phyloP scores from a whole-genome alignment of 2,329 filamentous ascomycete species.

The Xylaria sp. region DNA sequence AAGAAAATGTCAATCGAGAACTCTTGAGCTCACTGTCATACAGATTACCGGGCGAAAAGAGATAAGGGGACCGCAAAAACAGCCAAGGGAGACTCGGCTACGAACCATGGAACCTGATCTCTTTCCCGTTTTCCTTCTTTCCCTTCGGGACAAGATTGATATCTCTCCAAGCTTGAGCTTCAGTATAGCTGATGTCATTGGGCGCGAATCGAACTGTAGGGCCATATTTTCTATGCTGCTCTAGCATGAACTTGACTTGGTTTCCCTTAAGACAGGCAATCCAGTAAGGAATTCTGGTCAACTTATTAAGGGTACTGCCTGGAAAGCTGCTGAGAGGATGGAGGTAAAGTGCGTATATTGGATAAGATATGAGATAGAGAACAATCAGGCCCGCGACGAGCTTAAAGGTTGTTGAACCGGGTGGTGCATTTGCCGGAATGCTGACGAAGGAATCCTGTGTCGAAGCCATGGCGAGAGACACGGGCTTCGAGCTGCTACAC shows the following conservation, averaged over 20 bases:
- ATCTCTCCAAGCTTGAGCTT: conserved; percentile 37
- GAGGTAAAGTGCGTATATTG: conserved; percentile 41
- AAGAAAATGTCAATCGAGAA: background rate
- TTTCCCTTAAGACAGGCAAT: conserved; percentile 37
- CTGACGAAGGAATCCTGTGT: conserved; percentile 18
- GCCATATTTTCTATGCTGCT: conserved; percentile 39
- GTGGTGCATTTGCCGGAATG: conserved; percentile 8
- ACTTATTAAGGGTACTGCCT: conserved; percentile 35
- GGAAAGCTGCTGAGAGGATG: conserved; percentile 44
- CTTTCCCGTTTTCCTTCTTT: conserved; percentile 32
- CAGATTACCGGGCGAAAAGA: too few species aligned
- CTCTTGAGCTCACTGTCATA: background rate
- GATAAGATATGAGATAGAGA: conserved; percentile 31
- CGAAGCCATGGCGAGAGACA: conserved; percentile 25
- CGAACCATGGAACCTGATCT: conserved; percentile 21
- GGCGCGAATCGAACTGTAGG: conserved; percentile 38
- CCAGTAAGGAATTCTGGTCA: conserved; percentile 43
- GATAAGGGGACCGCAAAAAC: too few species aligned
- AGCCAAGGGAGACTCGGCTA: background rate
- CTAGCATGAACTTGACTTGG: conserved; percentile 34
- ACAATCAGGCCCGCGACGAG: conserved; percentile 14
- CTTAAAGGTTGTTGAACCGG: conserved; percentile 1
- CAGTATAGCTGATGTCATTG: conserved; percentile 40
- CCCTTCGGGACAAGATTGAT: conserved; percentile 22
- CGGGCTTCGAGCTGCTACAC: background rate